A percentile compares a stretch with the other conserved stretches of the same genome.
These are phyloP conservation scores for Chlorencoelia australis DNA, from an alignment of 2,329 filamentous ascomycete species.

Conservation along the genomic window DNA sequence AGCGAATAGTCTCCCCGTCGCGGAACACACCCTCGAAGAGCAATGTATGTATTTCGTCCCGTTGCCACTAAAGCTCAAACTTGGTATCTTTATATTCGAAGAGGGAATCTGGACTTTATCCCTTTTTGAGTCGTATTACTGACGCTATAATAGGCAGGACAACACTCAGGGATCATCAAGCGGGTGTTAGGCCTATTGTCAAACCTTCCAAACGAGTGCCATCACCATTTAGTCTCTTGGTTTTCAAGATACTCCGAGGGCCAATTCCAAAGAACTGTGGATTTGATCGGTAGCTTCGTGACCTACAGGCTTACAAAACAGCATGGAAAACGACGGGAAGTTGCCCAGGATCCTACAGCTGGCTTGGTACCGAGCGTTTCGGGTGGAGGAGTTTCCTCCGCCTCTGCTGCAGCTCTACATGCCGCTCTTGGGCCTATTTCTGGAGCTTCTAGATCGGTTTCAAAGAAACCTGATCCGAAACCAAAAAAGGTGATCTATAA, in stretches of 20 bases:
- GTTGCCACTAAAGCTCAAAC: no score
- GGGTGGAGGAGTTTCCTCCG: conserved; percentile 46
- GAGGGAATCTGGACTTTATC: no score
- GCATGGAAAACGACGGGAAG: conserved; percentile 53
- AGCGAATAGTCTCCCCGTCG: no score
- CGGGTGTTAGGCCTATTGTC: conserved; percentile 71
- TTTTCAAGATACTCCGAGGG: conserved; percentile 58
- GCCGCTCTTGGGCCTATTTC: conserved; percentile 60
- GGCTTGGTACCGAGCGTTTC: conserved; percentile 63
- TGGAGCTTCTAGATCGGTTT: conserved; percentile 38
- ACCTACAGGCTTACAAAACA: conserved; percentile 69
- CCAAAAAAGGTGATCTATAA: conserved; percentile 53
- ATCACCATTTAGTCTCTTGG: conserved; percentile 70
- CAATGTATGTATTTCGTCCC: no score
- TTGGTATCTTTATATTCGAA: no score
- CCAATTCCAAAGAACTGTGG: conserved; percentile 64
- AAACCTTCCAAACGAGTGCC: conserved; percentile 64
- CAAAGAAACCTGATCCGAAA: conserved; percentile 45
- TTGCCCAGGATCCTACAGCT: conserved; percentile 49
- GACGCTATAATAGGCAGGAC: no score
- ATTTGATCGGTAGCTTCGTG: conserved; percentile 68
- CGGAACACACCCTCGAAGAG: no score
- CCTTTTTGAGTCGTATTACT: no score
- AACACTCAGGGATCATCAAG: conserved; percentile 78
- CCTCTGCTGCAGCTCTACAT: conserved; percentile 57